Percentiles rank a stretch among this genome's conserved stretches.
phyloP scores from a whole-genome alignment of 73 alveolate species.

The Blepharisma stoltei region DNA sequence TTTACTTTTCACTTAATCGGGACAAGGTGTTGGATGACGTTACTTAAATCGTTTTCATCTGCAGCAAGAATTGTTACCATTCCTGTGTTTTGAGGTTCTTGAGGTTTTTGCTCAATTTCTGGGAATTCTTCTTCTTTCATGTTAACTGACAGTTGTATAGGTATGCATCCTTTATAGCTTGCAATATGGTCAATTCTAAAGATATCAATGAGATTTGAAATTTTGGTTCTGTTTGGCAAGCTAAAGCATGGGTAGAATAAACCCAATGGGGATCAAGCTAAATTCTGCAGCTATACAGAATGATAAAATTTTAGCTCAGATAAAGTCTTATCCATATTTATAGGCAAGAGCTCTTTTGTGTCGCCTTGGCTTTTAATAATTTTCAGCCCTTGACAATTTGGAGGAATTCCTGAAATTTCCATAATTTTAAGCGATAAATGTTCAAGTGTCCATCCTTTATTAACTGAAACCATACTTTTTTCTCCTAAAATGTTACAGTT shows the following conservation, averaged over 20 bases:
- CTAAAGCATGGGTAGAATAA: too few species aligned
- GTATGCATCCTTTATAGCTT: too few species aligned
- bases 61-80: not conserved
- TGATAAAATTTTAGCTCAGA: conserved; percentile 32
- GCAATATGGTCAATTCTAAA: too few species aligned
- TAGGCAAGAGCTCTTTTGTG: not conserved
- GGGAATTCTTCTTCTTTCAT: not conserved
- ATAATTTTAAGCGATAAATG: conserved; percentile 17
- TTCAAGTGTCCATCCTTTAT: conserved; percentile 21
- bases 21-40: not conserved
- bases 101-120: not conserved
- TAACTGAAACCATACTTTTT: not conserved
- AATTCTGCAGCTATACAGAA: conserved; percentile 10
- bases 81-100: not conserved
- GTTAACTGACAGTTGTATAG: not conserved
- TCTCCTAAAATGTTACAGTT: conserved; percentile 13
- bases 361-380: conserved; percentile 17
- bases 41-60: not conserved
- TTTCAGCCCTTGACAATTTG: conserved; percentile 22
- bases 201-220: too few species aligned
- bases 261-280: too few species aligned
- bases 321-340: conserved; percentile 29
- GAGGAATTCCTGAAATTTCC: conserved; percentile 27
- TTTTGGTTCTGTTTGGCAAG: not conserved
- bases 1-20: conserved; percentile 34